Conservation (phyloP, 176 grass and related monocot species). For the Cenchrus fungigraminus region DNA sequence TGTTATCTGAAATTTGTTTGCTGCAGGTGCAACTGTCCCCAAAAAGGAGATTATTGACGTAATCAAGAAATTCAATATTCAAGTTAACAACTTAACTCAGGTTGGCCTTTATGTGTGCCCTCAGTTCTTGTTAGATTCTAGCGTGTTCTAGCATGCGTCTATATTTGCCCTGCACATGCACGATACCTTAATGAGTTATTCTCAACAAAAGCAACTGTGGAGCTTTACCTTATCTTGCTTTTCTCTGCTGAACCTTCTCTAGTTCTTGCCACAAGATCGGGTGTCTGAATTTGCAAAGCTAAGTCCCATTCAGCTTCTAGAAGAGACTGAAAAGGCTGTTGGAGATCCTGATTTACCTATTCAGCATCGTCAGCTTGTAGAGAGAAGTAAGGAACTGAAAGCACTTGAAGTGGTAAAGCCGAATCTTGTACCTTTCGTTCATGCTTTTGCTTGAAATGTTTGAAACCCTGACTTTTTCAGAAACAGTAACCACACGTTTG, state of each 20-base stretch:
- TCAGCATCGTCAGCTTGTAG: conserved; percentile 71
- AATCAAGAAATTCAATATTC: conserved; percentile 89
- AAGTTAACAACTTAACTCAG: conserved; percentile 98
- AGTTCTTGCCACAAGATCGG: conserved; percentile 94
- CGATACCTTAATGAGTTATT: neutral
- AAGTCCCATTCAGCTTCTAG: conserved; percentile 79
- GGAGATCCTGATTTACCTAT: conserved; percentile 80
- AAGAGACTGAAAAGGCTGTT: conserved; percentile 97
- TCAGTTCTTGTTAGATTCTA: conserved; percentile 13
- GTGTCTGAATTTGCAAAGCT: conserved; percentile 94
- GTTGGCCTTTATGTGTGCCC: conserved; percentile 36
- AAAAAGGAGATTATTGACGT: conserved; percentile 71
- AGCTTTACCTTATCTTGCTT: conserved; percentile 23
- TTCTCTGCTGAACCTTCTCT: conserved; percentile 32
- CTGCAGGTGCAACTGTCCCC: conserved; percentile 56
- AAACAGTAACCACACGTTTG: neutral
- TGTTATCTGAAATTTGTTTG: conserved; percentile 31
- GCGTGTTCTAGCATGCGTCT: neutral
- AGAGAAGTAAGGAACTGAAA: conserved; percentile 69
- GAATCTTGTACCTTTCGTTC: neutral
- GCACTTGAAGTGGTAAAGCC: conserved; percentile 76
- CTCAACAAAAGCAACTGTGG: neutral
- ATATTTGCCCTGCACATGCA: neutral
- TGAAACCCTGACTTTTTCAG: neutral
- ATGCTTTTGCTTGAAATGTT: conserved; percentile 11